phyloP scores from a whole-genome alignment of 228 moss, liverwort and hornwort species.

The Sphagnum magellanicum region DNA sequence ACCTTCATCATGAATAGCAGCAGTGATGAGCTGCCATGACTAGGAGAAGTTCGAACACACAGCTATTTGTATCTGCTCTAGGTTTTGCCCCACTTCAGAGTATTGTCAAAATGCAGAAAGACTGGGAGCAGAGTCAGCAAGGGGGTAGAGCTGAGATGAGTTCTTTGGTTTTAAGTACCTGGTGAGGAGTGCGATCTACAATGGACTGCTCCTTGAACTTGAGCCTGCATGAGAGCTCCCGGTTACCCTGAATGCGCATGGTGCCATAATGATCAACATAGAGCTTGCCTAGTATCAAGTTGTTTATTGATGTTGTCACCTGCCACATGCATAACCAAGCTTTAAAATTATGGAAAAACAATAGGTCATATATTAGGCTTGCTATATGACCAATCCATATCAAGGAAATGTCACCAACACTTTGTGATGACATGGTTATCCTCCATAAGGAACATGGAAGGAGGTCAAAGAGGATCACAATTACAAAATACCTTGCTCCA shows the following conservation, averaged over 20 bases:
- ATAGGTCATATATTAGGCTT: too few species aligned
- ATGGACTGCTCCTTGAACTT: conserved; percentile 99
- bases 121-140: too few species aligned
- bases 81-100: too few species aligned
- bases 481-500: conserved; percentile 76
- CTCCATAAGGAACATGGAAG: not conserved
- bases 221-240: conserved; percentile 76
- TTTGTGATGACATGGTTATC: not conserved
- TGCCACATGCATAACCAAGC: conserved; percentile 15
- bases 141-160: not conserved
- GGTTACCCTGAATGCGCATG: conserved; percentile 92
- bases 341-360: too few species aligned
- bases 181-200: conserved; percentile 97
- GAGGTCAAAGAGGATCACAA: not conserved
- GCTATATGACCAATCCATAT: too few species aligned
- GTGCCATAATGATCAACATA: conserved; percentile 99
- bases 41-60: too few species aligned
- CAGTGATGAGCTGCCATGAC: too few species aligned
- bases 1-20: too few species aligned
- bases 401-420: too few species aligned
- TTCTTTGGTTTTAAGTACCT: conserved; percentile 27
- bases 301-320: conserved; percentile 99
- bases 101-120: too few species aligned
- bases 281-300: conserved; percentile 94
- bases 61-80: too few species aligned